A percentile compares a stretch with the other conserved stretches of the same genome.
These are phyloP conservation scores for Citrullus colocynthis DNA, from an alignment of 306 rosid species.

Conservation along the genomic window DNA sequence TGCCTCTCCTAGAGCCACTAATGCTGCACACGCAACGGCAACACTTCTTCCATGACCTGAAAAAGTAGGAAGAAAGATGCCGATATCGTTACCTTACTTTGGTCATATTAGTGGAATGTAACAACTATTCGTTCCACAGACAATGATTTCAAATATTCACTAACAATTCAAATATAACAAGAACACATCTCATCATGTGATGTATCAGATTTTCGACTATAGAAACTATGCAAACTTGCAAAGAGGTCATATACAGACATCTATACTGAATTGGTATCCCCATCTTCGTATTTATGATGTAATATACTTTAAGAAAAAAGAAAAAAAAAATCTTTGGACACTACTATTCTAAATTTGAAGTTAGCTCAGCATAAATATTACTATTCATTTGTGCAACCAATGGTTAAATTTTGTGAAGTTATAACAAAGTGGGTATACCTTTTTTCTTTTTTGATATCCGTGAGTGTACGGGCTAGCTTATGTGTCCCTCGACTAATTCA, in stretches of 20 bases:
- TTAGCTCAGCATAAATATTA: not conserved
- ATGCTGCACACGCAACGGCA: conserved; percentile 77
- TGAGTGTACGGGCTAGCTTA: too few relatives aligned
- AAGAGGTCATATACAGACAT: not conserved
- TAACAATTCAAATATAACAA: not conserved
- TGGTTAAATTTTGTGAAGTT: not conserved
- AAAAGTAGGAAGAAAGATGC: not conserved
- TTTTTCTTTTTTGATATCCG: too few relatives aligned
- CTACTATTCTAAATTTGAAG: not conserved
- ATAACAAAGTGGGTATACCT: not conserved
- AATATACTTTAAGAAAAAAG: not conserved
- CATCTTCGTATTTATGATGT: not conserved
- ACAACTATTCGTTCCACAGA: not conserved
- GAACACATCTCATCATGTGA: not conserved
- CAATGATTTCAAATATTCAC: not conserved
- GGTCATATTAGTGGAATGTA: not conserved
- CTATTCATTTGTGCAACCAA: not conserved
- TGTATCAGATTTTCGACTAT: not conserved
- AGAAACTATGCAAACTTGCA: not conserved
- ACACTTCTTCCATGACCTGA: conserved; percentile 96
- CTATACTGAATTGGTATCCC: not conserved
- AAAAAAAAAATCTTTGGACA: not conserved
- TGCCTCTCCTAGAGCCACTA: conserved; percentile 64
- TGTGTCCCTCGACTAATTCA: too few relatives aligned
- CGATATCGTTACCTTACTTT: not conserved